A percentile compares a stretch with the other conserved stretches of the same genome.
These are phyloP conservation scores for Colletotrichum coccodes DNA, from an alignment of 2,329 filamentous ascomycete genomes.

Conservation along the genomic window DNA sequence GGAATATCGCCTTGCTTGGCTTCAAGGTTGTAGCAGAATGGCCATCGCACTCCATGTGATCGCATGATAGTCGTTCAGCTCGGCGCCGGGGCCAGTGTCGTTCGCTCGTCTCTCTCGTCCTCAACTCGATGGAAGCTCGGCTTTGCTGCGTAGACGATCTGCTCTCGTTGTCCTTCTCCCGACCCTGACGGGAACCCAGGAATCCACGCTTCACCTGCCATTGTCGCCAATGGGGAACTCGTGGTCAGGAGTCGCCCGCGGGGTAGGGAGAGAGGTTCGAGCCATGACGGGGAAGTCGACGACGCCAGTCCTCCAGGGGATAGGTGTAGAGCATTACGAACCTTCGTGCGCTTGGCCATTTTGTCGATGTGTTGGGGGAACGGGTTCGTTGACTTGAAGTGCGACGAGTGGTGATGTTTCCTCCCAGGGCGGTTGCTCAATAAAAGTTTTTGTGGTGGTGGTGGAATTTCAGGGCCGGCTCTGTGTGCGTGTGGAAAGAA, in stretches of 20 bases:
- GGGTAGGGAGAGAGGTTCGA: constrained; percentile 15
- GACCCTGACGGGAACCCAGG: not conserved
- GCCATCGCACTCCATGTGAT: no score
- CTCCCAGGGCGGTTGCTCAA: constrained; percentile 40
- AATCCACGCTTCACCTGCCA: constrained; percentile 5
- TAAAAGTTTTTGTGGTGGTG: constrained; percentile 45
- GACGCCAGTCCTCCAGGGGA: constrained; percentile 10
- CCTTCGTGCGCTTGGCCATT: constrained; percentile 91
- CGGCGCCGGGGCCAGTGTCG: not conserved
- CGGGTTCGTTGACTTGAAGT: constrained; percentile 35
- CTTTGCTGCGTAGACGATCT: not conserved
- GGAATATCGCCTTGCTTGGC: no score
- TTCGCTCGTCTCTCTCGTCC: constrained; percentile 22
- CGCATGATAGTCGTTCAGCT: not conserved
- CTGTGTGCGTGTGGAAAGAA: constrained; percentile 32
- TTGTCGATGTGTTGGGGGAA: constrained; percentile 60
- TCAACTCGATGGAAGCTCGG: constrained; percentile 4
- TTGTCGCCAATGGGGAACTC: constrained; percentile 10
- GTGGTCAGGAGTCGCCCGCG: not conserved
- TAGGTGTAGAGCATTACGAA: constrained; percentile 29
- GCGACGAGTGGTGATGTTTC: constrained; percentile 35
- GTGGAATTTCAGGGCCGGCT: constrained; percentile 44
- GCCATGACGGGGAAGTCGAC: constrained; percentile 11
- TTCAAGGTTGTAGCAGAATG: not conserved
- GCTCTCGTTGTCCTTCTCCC: not conserved